Base-by-base conservation (phyloP, 179 eudicot genomes). In the Beta macrorhiza region DNA sequence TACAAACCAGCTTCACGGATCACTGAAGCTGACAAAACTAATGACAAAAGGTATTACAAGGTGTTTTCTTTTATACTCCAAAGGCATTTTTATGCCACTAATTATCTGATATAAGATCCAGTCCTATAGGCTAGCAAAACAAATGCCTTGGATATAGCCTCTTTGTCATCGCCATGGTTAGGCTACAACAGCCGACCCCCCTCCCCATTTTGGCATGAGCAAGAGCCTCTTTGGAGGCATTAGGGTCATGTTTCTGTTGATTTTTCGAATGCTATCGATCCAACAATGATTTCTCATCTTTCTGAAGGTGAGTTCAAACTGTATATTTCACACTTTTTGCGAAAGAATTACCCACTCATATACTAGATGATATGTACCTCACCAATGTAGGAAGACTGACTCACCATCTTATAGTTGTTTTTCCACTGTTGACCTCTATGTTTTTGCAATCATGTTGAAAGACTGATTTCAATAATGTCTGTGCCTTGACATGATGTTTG, bases 21-120 rank as follows among this genome's bases (percentile, higher is more conserved):
- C 79, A 91, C 97, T 72, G 97, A 97, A 88, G 98, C 99, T 67
- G 99, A 97, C 91, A 91, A 94, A 83, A 82, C 82, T 14, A 89
- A 90, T 86, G 97, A 97, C 76, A 92, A 75, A 89, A 91, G 90
- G 98, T 91, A 91, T 58, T 45, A 45, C 8, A 42, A 13, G 45
- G 45, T 74, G 58, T 25, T 81, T 78, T 17, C 51, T 72, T 44
- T 4, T 59, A 25, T 73, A 32, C 37, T 32, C 0, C 16, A 32
- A 32, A 32, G 3, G 25, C 8, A 2, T 75, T 75, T 45, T 37
- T 17, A 15, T 42, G 7, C 14, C 22, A 14, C 51, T 16, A 25
- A 47, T 32, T 67, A 55, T 17, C 37, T 72, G 58, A 58, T 61
- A 1, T 62, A 5, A 55, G 32, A 59, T 47, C 44, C 45, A 45